Percentiles rank a stretch among this genome's conserved stretches.
These are phyloP conservation scores for Plectosphaerella plurivora DNA, from an alignment of 2,329 filamentous ascomycete genomes.

Conservation along the genomic window DNA sequence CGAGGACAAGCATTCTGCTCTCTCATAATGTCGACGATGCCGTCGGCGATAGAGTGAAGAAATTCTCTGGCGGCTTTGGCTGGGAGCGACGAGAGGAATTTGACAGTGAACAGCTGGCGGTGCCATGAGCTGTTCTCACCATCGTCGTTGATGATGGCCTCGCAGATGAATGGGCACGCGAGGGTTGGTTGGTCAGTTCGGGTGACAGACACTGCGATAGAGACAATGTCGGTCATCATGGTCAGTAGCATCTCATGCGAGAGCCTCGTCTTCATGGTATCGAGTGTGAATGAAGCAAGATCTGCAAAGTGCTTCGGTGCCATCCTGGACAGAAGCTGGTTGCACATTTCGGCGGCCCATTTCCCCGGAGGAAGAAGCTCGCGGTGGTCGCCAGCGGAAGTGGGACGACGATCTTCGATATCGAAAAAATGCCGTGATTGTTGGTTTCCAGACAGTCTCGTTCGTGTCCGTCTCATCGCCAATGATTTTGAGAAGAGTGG, in stretches of 20 bases:
- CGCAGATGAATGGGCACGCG: constrained; percentile 22
- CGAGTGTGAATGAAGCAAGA: constrained; percentile 13
- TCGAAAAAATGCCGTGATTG: constrained; percentile 21
- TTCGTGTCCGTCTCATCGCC: background rate
- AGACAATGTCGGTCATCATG: constrained; percentile 10
- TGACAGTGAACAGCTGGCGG: constrained; percentile 19
- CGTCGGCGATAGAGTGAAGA: constrained; percentile 18
- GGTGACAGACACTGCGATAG: constrained; percentile 16
- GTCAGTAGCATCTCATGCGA: constrained; percentile 8
- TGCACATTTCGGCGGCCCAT: no score
- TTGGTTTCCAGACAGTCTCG: constrained; percentile 24
- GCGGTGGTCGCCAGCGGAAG: no score
- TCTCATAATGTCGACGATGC: constrained; percentile 22
- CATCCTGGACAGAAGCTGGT: background rate
- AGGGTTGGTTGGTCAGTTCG: constrained; percentile 21
- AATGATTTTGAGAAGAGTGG: no score
- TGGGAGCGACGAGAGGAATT: constrained; percentile 21
- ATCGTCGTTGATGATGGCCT: constrained; percentile 19
- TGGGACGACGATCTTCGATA: constrained; percentile 9
- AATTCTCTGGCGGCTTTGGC: constrained; percentile 18
- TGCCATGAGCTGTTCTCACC: constrained; percentile 26
- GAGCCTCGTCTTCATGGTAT: constrained; percentile 12
- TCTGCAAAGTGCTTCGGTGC: constrained; percentile 8
- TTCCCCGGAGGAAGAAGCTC: no score
- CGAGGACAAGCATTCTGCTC: constrained; percentile 13